Percentiles rank a stretch among this genome's conserved stretches.
phyloP scores from a whole-genome alignment of 805 yeast species.

The Yarrowia sp. region DNA sequence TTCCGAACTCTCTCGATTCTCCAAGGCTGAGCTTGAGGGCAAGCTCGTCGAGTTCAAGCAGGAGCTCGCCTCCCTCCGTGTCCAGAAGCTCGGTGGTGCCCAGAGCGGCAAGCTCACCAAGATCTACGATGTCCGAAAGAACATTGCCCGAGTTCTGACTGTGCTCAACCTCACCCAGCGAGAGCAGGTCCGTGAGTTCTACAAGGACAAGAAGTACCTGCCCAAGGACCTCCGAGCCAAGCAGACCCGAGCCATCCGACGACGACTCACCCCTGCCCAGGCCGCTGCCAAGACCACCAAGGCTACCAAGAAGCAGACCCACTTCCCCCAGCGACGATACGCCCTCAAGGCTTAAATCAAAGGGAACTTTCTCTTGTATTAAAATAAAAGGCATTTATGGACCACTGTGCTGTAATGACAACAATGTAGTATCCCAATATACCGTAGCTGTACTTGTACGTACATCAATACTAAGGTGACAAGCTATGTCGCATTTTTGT shows the following conservation, averaged over 20 bases:
- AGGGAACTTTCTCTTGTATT: slow-evolving; percentile 32
- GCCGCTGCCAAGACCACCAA: slow-evolving; percentile 80
- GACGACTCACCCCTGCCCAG: slow-evolving; percentile 90
- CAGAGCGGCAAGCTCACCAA: slow-evolving; percentile 76
- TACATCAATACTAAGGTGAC: background rate
- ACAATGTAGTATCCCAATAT: background rate
- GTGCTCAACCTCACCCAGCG: slow-evolving; percentile 97
- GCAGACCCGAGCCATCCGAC: slow-evolving; percentile 99
- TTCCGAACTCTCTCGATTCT: slow-evolving; percentile 95
- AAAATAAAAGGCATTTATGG: slow-evolving; percentile 39
- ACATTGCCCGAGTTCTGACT: slow-evolving; percentile 98
- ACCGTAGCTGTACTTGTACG: slow-evolving; percentile 8
- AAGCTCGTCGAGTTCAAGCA: slow-evolving; percentile 96
- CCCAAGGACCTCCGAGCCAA: slow-evolving; percentile 99
- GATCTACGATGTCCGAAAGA: slow-evolving; percentile 96
- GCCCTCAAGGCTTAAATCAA: slow-evolving; percentile 90
- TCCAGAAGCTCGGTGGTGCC: slow-evolving; percentile 91
- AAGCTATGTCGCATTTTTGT: too few species aligned
- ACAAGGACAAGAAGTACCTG: slow-evolving; percentile 82
- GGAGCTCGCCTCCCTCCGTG: slow-evolving; percentile 94
- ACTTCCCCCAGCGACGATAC: slow-evolving; percentile 98
- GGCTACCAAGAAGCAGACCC: slow-evolving; percentile 88
- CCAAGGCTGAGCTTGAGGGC: slow-evolving; percentile 94
- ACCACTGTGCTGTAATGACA: slow-evolving; percentile 5
- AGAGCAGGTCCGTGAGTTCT: slow-evolving; percentile 91